These are phyloP conservation scores for Acrocalymma vagum DNA, from an alignment of 2,329 filamentous ascomycete genomes.

Conservation along the genomic window DNA sequence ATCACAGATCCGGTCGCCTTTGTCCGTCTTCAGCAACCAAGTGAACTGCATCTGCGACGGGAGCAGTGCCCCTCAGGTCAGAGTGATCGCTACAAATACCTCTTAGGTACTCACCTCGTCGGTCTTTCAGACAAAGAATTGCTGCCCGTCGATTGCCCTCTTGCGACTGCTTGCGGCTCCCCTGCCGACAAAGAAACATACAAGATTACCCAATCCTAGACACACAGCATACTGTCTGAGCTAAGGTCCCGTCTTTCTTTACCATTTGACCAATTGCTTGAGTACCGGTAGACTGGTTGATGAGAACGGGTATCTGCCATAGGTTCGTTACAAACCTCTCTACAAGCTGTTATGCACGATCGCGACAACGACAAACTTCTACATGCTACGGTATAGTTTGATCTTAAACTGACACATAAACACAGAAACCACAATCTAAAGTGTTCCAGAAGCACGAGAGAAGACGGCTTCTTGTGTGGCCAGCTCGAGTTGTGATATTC, in stretches of 20 bases:
- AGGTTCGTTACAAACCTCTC: constrained; percentile 41
- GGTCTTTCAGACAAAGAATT: constrained; percentile 51
- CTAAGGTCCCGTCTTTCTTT: constrained; percentile 23
- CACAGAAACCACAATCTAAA: constrained; percentile 14
- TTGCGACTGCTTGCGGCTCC: constrained; percentile 34
- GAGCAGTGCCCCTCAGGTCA: constrained; percentile 43
- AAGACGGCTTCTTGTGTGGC: constrained; percentile 14
- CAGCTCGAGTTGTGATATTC: constrained; percentile 4
- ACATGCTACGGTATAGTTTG: constrained; percentile 23
- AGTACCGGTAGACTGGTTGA: constrained; percentile 30
- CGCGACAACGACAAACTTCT: constrained; percentile 43
- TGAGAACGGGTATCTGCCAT: constrained; percentile 44
- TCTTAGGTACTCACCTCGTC: constrained; percentile 38
- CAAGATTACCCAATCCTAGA: constrained; percentile 43
- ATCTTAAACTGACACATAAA: constrained; percentile 34
- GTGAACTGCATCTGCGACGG: constrained; percentile 42
- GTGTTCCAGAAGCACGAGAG: constrained; percentile 27
- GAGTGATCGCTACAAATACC: constrained; percentile 50
- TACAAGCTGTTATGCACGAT: constrained; percentile 39
- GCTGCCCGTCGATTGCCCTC: constrained; percentile 42
- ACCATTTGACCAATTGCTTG: constrained; percentile 37
- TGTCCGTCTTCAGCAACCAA: constrained; percentile 50
- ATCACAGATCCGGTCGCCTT: constrained; percentile 49
- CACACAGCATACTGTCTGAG: constrained; percentile 39
- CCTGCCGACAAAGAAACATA: constrained; percentile 43